Evolutionary conservation across 768 basidiomycete genomes (phyloP).

Genomic region (Tricholoma matsutake): DNA sequence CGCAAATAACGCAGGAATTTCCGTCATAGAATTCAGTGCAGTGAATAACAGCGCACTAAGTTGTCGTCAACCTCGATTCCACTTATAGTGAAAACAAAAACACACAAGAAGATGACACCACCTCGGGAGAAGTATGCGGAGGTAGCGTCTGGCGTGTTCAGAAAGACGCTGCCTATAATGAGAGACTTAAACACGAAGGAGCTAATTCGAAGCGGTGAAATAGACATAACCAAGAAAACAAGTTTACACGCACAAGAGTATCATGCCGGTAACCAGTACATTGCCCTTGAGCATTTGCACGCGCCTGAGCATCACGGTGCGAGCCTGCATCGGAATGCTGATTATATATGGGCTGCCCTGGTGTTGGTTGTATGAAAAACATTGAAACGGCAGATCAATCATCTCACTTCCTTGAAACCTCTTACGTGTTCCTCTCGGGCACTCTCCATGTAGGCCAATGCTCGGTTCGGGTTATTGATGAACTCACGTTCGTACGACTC

Average conservation of each 20-base stretch:
- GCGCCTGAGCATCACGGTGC: slow-evolving; percentile 35
- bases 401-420: slow-evolving; percentile 15
- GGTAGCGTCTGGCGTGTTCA: slow-evolving; percentile 39
- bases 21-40: slow-evolving; percentile 58
- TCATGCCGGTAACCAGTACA: slow-evolving; percentile 24
- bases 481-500: slow-evolving; percentile 35
- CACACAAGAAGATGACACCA: slow-evolving; percentile 43
- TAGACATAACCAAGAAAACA: not conserved
- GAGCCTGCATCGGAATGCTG: slow-evolving; percentile 34
- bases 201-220: slow-evolving; percentile 17
- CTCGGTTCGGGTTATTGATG: not conserved
- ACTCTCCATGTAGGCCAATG: slow-evolving; percentile 22
- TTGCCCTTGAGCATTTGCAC: slow-evolving; percentile 37
- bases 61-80: too few species aligned
- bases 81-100: not conserved
- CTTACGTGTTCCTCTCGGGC: slow-evolving; percentile 30
- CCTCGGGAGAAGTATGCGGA: slow-evolving; percentile 53
- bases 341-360: slow-evolving; percentile 33
- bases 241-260: slow-evolving; percentile 24
- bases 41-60: slow-evolving; percentile 58
- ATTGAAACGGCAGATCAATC: not conserved
- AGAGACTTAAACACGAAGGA: slow-evolving; percentile 26
- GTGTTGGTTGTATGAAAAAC: not conserved
- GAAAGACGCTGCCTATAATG: slow-evolving; percentile 42
- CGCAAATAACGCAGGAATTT: slow-evolving; percentile 58